Percentiles rank a stretch among this genome's conserved stretches.
Evolutionary conservation across 2,329 filamentous ascomycete genomes (phyloP).

Genomic region (Juglanconis sp.): DNA sequence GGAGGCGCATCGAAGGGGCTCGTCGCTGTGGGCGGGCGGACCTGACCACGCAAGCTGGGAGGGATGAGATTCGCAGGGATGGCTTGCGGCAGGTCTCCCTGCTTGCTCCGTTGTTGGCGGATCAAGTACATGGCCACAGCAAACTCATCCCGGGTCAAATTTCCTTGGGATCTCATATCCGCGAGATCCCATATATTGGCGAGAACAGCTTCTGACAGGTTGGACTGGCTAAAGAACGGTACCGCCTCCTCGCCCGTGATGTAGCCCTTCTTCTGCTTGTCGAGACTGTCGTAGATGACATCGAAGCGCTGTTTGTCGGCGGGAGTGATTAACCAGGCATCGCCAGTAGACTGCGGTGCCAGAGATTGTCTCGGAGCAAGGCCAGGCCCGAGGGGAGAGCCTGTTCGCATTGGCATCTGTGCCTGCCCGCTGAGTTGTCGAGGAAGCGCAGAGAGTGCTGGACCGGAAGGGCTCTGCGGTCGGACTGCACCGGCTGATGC

Average conservation of each 20-base stretch:
- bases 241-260: conserved; percentile 95
- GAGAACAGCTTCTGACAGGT: conserved; percentile 80
- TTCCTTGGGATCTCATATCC: conserved; percentile 87
- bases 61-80: conserved; percentile 81
- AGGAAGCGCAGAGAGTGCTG: conserved; percentile 66
- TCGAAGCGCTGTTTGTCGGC: conserved; percentile 88
- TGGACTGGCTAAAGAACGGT: conserved; percentile 88
- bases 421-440: conserved; percentile 73
- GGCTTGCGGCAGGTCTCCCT: conserved; percentile 68
- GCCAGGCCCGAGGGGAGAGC: conserved; percentile 47
- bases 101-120: conserved; percentile 76
- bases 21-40: conserved; percentile 43
- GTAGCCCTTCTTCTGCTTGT: conserved; percentile 74
- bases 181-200: conserved; percentile 97
- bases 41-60: conserved; percentile 72
- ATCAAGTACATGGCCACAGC: conserved; percentile 98
- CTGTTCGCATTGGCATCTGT: conserved; percentile 59
- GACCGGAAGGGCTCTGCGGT: conserved; percentile 49
- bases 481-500: conserved; percentile 41
- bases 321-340: conserved; percentile 75
- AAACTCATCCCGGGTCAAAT: conserved; percentile 84
- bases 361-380: conserved; percentile 38
- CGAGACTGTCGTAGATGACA: conserved; percentile 77
- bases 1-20: conserved; percentile 50
- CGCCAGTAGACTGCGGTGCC: conserved; percentile 44